Conservation (phyloP, 176 grass and related monocot genomes). For the Panicum miliaceum region DNA sequence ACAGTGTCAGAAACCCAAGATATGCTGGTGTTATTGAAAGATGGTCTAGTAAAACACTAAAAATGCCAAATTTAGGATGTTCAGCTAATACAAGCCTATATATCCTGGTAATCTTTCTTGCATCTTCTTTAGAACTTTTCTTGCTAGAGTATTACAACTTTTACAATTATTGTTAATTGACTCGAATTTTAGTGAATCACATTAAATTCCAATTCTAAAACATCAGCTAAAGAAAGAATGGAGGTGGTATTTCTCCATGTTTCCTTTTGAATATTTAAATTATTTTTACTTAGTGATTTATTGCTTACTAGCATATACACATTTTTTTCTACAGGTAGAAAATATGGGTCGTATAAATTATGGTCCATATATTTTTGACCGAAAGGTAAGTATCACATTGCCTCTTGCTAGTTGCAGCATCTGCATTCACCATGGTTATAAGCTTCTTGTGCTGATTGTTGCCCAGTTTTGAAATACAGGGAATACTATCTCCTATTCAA, state of each 20-base stretch:
- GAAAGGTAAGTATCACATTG: conserved; percentile 57
- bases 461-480: conserved; percentile 50
- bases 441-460: conserved; percentile 18
- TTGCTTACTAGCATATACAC: conserved; percentile 5
- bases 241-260: neutral
- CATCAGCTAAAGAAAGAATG: neutral
- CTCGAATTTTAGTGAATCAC: neutral
- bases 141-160: neutral
- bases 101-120: conserved; percentile 75
- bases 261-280: conserved; percentile 12
- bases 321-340: conserved; percentile 60
- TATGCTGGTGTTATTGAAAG: conserved; percentile 82
- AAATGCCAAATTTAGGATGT: conserved; percentile 72
- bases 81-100: conserved; percentile 68
- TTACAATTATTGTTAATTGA: conserved; percentile 8
- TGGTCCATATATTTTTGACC: conserved; percentile 79
- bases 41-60: conserved; percentile 76
- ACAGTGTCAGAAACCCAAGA: conserved; percentile 50
- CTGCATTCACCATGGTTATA: neutral
- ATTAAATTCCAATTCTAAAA: neutral
- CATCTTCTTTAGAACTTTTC: neutral
- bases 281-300: neutral
- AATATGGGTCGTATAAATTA: conserved; percentile 87
- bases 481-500: conserved; percentile 83
- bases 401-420: neutral